Conservation (phyloP, 2,329 filamentous ascomycete species). For the Phaeomoniella chlamydospora region DNA sequence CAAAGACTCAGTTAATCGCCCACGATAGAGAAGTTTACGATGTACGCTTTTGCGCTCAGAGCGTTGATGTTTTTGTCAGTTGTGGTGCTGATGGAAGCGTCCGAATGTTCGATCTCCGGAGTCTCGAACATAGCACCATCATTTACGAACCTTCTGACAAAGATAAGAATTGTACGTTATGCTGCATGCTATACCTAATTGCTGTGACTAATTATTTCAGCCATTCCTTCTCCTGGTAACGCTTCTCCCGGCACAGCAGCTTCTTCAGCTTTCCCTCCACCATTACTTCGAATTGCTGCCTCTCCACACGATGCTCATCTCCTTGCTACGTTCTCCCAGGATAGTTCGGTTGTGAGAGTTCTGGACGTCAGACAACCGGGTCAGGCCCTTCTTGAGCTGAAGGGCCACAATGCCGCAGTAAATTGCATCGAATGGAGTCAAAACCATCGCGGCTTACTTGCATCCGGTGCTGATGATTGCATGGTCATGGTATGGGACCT, state of each 20-base stretch:
- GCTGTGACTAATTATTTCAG: constrained; percentile 4
- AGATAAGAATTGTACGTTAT: constrained; percentile 45
- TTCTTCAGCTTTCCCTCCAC: constrained; percentile 31
- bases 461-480: constrained; percentile 83
- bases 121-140: constrained; percentile 93
- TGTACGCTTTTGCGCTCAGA: constrained; percentile 93
- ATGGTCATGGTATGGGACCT: constrained; percentile 91
- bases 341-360: constrained; percentile 84
- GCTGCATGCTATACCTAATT: constrained; percentile 2
- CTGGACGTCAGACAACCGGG: constrained; percentile 93
- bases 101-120: constrained; percentile 94
- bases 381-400: constrained; percentile 83
- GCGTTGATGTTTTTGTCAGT: constrained; percentile 96
- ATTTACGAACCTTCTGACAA: constrained; percentile 96
- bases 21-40: constrained; percentile 99
- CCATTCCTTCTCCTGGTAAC: constrained; percentile 33
- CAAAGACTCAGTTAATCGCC: constrained; percentile 94
- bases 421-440: constrained; percentile 97
- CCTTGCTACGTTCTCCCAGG: constrained; percentile 90
- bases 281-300: constrained; percentile 58
- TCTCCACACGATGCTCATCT: constrained; percentile 82
- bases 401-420: constrained; percentile 69
- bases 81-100: constrained; percentile 96
- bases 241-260: constrained; percentile 40
- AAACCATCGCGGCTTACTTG: constrained; percentile 68